phyloP scores from a whole-genome alignment of 768 basidiomycete genomes.

The Mycena polygramma region DNA sequence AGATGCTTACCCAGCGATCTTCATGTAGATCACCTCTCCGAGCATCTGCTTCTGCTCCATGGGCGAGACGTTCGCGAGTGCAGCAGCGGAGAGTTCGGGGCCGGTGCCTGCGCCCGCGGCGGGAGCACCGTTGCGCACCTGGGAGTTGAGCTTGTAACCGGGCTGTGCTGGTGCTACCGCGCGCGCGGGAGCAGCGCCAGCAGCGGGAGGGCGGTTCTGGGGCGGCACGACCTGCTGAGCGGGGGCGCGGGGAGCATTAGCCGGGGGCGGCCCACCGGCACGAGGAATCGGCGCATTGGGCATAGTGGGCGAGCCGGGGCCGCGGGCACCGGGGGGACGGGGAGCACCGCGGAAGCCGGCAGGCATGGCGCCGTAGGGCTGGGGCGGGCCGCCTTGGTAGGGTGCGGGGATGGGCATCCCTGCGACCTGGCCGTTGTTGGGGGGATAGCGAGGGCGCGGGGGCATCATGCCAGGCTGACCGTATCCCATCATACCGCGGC shows the following conservation, averaged over 20 bases:
- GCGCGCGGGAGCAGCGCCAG: conserved; percentile 56
- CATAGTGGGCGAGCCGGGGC: conserved; percentile 79
- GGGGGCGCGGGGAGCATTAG: conserved; percentile 67
- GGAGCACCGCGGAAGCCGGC: conserved; percentile 65
- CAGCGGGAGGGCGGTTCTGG: conserved; percentile 53
- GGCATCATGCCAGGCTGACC: conserved; percentile 89
- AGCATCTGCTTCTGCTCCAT: conserved; percentile 99
- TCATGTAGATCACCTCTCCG: conserved; percentile 96
- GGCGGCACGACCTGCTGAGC: conserved; percentile 63
- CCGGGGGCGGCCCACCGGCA: conserved; percentile 69
- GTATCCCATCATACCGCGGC: conserved; percentile 85
- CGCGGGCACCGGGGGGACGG: conserved; percentile 75
- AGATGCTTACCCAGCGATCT: conserved; percentile 78
- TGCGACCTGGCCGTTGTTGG: conserved; percentile 74
- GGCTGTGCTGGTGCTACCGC: conserved; percentile 61
- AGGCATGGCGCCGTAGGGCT: conserved; percentile 76
- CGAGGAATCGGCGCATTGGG: conserved; percentile 75
- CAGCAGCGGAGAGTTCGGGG: conserved; percentile 61
- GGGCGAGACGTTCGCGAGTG: conserved; percentile 71
- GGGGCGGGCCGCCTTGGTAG: conserved; percentile 80
- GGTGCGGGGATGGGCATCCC: conserved; percentile 84
- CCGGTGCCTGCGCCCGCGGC: conserved; percentile 51
- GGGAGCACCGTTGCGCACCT: conserved; percentile 49
- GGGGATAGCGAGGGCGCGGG: conserved; percentile 87
- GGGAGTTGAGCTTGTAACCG: conserved; percentile 50